Evolutionary conservation across 2,329 filamentous ascomycete species (phyloP).

Genomic region (Rasamsonia emersonii): DNA sequence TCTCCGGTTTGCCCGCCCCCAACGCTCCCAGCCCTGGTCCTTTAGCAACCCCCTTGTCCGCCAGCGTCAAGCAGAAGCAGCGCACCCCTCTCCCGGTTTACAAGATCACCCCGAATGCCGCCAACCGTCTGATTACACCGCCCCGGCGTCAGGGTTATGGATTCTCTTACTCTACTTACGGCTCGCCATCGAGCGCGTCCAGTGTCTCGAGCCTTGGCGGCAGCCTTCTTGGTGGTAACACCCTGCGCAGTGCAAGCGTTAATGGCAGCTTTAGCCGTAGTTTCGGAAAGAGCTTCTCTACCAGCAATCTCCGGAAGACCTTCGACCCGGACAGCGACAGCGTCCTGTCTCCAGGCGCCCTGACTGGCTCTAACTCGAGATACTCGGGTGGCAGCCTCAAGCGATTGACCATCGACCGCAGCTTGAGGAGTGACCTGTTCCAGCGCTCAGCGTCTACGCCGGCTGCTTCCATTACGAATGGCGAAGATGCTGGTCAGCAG

Average conservation of each 20-base stretch:
- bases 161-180: slow-evolving; percentile 88
- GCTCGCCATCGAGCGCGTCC: slow-evolving; percentile 62
- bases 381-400: slow-evolving; percentile 67
- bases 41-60: slow-evolving; percentile 78
- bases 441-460: slow-evolving; percentile 30
- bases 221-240: slow-evolving; percentile 48
- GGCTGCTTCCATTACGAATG: slow-evolving; percentile 25
- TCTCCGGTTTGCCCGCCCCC: slow-evolving; percentile 60
- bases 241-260: slow-evolving; percentile 27
- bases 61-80: slow-evolving; percentile 66
- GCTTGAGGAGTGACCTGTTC: slow-evolving; percentile 61
- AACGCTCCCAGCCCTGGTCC: slow-evolving; percentile 68
- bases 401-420: slow-evolving; percentile 85
- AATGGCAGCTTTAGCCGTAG: slow-evolving; percentile 56
- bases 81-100: slow-evolving; percentile 75
- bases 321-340: slow-evolving; percentile 72
- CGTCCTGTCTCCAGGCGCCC: slow-evolving; percentile 75
- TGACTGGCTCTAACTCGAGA: slow-evolving; percentile 60
- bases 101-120: slow-evolving; percentile 74
- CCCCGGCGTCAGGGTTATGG: slow-evolving; percentile 76
- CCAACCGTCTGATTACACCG: slow-evolving; percentile 71
- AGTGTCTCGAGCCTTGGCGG: slow-evolving; percentile 63
- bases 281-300: slow-evolving; percentile 79
- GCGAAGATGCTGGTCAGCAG: slow-evolving; percentile 30
- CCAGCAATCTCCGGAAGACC: slow-evolving; percentile 73